Base-by-base conservation (phyloP, 2,329 filamentous ascomycete genomes). In the Lecanicillium sp. region DNA sequence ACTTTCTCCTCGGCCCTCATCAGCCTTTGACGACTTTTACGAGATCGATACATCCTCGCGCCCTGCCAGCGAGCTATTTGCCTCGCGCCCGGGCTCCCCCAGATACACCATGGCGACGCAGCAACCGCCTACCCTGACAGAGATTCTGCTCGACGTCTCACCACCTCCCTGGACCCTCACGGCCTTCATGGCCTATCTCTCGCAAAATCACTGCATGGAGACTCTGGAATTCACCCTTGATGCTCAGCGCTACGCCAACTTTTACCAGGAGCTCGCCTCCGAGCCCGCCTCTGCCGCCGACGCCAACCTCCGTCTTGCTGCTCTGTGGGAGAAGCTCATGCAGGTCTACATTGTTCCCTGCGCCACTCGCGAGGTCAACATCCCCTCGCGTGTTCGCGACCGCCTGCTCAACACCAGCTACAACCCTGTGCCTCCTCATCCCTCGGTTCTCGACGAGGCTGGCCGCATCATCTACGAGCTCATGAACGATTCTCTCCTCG, bases 221-320 rank as follows among this genome's bases (percentile, higher is more conserved):
- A 96, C 90, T 1, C 74, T 98, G 32, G 93, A 97, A 63, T 98
- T 98, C 66, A 95, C 90, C 33, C 85, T 96, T 75, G 93, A 96
- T 64, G 87, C 91, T 19, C 86, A 90, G 50, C 80, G 89, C 52
- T 98, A 97, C 63, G 78, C 81, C 44, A 69, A 79, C 50, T 79
- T 79, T 48, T 71, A 78, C 56, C 60, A 65, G 20, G 69, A 77
- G 50, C 63, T 72, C 30, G 60, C 67, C 15, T 55, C 60, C 37
- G 68, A 71, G 51, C 50, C 57, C 8, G 64, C 58, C 49, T 72
- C 60, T 60, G 66, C 58, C 1, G 59, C 61, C 8, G 68, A 75
- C 17, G 71, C 67, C 39, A 73, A 71, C 33, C 79, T 84, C 42
- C 86, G 90, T 54, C 75, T 95, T 30, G 83, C 84, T 52, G 82